These are phyloP conservation scores for Solanum megistacrolobum DNA, from an alignment of 257 asterid genomes.

Conservation along the genomic window DNA sequence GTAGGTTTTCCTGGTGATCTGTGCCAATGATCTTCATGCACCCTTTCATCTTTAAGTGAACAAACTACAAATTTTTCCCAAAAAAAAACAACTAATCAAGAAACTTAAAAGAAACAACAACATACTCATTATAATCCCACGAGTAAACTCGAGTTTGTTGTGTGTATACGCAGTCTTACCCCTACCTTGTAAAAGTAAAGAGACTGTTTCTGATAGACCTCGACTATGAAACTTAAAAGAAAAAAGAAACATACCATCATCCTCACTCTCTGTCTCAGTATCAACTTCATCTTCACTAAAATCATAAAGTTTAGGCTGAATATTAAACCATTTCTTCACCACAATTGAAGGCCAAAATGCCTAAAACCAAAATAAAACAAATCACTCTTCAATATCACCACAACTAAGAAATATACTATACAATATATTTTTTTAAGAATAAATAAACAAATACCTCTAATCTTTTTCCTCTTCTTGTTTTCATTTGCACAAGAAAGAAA, in stretches of 20 bases:
- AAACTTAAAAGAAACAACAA: background rate
- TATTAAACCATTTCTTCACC: constrained; percentile 93
- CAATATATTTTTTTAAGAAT: background rate
- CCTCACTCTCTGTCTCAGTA: constrained; percentile 80
- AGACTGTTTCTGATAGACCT: background rate
- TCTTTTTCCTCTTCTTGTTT: constrained; percentile 38
- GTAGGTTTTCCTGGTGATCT: constrained; percentile 25
- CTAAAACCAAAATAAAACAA: constrained; percentile 21
- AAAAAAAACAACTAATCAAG: background rate
- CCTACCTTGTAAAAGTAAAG: background rate
- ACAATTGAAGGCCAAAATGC: constrained; percentile 87
- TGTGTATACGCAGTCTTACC: background rate
- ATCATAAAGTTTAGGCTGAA: constrained; percentile 62
- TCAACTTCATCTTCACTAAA: constrained; percentile 95
- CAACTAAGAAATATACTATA: background rate
- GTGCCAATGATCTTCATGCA: constrained; percentile 26
- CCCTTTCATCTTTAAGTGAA: constrained; percentile 43
- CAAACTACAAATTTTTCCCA: constrained; percentile 25
- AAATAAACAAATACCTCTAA: constrained; percentile 37
- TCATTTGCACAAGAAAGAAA: constrained; percentile 25
- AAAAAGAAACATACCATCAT: constrained; percentile 36
- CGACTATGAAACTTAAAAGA: background rate
- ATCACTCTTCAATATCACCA: background rate
- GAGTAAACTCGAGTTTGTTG: background rate
- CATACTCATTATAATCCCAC: background rate